Evolutionary conservation across 176 grass and related monocot genomes (phyloP), one percentile per base, ranked within the genome.

Genomic region (Aegilops bicornis): DNA sequence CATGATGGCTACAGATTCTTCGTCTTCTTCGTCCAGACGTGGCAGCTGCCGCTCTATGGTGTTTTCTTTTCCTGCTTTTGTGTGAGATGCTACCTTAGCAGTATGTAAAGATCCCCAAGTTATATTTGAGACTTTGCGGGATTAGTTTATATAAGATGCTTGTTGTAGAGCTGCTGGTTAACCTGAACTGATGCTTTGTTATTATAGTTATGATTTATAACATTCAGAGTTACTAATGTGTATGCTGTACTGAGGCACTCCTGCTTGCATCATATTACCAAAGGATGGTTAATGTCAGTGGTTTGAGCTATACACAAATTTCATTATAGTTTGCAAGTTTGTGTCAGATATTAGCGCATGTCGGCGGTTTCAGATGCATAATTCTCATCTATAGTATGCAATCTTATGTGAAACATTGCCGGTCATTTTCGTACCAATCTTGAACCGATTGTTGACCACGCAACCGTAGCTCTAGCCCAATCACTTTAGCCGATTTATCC

Each of bases 1-100:
- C 71, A 78, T 82, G 78, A 78, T 82, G 82, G 77, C 78, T 82
- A 85, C 72, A 85, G 54, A 85, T 91, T 88, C 52, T 91, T 91
- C 45, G 13, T 48, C 56, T 58, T 58, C 50, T 56, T 56, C 71
- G 82, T 91, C 72, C 71, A 13, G 63, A 59, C 43, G 70, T 73
- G 20, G 61, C 64, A 43, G 63, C 70, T 85, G 50, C 64, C 64
- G 77, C 23, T 77, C 56, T 22, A 22, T 59, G 56, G 54, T 52
- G 48, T 22, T 17, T 84, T 37, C 24, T 85, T 61, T 64, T 72
- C 27, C 54, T 25, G 30, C 45, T 33, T 33, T 71, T 43, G 32
- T 78, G 78, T 75, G 69, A 88, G 78, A 85, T 78, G 19, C 31
- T 81, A 85, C 63, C 47, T 54, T 72, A 86, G 54, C 76, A 6